Conservation (phyloP, 140 eudicot genomes). For the Flaveria floridana region DNA sequence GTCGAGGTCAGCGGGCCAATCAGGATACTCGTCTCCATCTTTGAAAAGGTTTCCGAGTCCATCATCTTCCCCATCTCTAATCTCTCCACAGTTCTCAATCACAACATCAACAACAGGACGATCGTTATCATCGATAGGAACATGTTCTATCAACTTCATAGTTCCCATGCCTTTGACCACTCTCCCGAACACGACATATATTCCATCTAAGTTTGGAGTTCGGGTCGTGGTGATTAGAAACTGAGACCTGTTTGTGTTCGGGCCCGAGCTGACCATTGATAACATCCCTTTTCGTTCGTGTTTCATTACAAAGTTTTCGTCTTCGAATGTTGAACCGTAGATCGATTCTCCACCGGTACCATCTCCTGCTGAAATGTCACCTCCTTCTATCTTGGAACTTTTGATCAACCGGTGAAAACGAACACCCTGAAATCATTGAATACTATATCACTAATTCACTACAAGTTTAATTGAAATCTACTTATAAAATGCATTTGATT, state of each 20-base stretch:
- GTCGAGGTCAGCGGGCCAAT: constrained; percentile 85
- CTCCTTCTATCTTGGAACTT: constrained; percentile 84
- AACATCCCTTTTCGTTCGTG: constrained; percentile 97
- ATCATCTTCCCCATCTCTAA: constrained; percentile 81
- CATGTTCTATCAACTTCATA: constrained; percentile 85
- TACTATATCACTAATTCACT: background rate
- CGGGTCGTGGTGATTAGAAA: constrained; percentile 88
- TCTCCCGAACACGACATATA: constrained; percentile 84
- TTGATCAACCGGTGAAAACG: constrained; percentile 70
- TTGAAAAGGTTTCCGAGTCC: constrained; percentile 73
- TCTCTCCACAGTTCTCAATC: constrained; percentile 84
- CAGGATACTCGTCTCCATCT: constrained; percentile 87
- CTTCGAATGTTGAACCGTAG: constrained; percentile 75
- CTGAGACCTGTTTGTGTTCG: constrained; percentile 80
- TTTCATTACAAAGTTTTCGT: constrained; percentile 76
- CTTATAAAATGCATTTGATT: background rate
- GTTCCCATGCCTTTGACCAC: constrained; percentile 93
- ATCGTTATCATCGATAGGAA: constrained; percentile 52
- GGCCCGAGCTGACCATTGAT: constrained; percentile 92
- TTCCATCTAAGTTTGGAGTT: constrained; percentile 87
- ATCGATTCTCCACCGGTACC: constrained; percentile 93
- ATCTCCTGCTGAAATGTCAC: constrained; percentile 76
- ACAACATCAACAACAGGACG: constrained; percentile 61
- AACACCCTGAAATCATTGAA: constrained; percentile 51
- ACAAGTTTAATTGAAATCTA: background rate